A percentile compares a stretch with the other conserved stretches of the same genome.
These are phyloP conservation scores for Solanum sitiens DNA, from an alignment of 257 asterid genomes.

Conservation along the genomic window DNA sequence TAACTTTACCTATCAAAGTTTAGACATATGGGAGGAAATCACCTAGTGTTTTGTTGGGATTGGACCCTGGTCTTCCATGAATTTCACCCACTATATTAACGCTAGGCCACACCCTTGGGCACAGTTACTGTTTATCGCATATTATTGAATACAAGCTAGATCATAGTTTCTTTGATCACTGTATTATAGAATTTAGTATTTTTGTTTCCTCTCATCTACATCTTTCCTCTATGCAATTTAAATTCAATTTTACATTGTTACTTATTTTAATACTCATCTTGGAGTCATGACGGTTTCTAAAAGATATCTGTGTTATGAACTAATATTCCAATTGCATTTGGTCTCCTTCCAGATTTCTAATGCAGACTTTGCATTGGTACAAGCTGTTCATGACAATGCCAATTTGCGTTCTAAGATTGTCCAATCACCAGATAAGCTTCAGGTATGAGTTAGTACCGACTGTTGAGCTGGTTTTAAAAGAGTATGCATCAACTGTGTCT, in stretches of 20 bases:
- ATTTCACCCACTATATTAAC: background rate
- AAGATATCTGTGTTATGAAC: background rate
- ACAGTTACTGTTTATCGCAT: background rate
- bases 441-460: slow-evolving; percentile 32
- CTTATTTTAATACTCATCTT: background rate
- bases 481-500: background rate
- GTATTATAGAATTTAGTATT: background rate
- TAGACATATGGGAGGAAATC: background rate
- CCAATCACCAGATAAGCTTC: slow-evolving; percentile 97
- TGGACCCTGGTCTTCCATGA: background rate
- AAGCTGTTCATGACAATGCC: slow-evolving; percentile 78
- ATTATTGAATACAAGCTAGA: background rate
- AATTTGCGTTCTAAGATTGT: slow-evolving; percentile 77
- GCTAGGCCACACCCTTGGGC: background rate
- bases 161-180: background rate
- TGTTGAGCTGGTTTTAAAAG: background rate
- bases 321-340: background rate
- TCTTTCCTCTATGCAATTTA: background rate
- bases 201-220: background rate
- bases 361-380: slow-evolving; percentile 72
- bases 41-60: background rate
- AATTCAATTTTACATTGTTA: background rate
- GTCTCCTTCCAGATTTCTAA: slow-evolving; percentile 43
- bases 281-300: background rate
- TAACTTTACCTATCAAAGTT: background rate